Conservation (phyloP, 2,329 filamentous ascomycete genomes). For the Colletotrichum sp. region DNA sequence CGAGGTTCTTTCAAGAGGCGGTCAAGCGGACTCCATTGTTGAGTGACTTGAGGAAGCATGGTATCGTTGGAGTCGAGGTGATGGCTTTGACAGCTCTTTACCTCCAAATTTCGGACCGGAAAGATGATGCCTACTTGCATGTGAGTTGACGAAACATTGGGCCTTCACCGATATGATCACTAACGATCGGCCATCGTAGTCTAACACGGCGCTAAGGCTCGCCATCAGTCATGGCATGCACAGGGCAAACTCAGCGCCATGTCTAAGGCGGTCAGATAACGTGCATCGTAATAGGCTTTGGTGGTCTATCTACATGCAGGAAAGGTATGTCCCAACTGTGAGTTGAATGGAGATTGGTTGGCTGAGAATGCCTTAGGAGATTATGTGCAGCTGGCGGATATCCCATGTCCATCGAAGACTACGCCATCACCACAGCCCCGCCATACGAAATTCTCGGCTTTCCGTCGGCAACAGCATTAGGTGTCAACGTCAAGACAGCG, state of each 20-base stretch:
- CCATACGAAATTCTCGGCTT: constrained; percentile 1
- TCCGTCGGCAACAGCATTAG: background rate
- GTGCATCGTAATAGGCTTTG: constrained; percentile 11
- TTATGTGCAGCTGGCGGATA: constrained; percentile 7
- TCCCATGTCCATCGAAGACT: constrained; percentile 11
- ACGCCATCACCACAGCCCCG: background rate
- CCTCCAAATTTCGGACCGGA: constrained; percentile 5
- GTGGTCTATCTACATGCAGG: constrained; percentile 22
- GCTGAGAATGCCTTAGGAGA: background rate
- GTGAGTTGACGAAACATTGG: background rate
- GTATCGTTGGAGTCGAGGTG: background rate
- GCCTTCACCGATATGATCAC: accelerated
- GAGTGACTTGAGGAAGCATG: background rate
- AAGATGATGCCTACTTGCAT: constrained; percentile 17
- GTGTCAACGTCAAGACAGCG: background rate
- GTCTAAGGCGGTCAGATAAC: background rate
- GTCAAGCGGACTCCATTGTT: background rate
- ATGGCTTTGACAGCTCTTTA: constrained; percentile 12
- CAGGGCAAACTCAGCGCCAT: background rate
- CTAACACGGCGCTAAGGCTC: background rate
- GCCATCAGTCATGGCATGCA: constrained; percentile 10
- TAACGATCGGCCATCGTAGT: background rate
- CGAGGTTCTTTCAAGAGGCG: background rate
- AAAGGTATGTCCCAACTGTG: background rate
- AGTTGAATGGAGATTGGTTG: background rate